These are phyloP conservation scores for Fistulifera solaris DNA, from an alignment of 108 stramenopile genomes.

Conservation along the genomic window DNA sequence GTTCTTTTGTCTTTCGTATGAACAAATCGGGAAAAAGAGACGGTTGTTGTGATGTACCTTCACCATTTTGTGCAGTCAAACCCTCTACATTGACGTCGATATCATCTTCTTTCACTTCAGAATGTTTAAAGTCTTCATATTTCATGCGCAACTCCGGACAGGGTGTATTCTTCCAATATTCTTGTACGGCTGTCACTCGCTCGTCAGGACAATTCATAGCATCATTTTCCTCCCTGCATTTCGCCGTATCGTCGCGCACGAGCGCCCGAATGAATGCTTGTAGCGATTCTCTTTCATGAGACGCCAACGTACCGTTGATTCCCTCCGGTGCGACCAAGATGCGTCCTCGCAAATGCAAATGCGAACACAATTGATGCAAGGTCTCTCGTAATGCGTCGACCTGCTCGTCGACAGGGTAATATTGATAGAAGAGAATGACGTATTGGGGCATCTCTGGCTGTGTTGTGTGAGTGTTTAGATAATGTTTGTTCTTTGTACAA, in stretches of 20 bases:
- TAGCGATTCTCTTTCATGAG: conserved; percentile 14
- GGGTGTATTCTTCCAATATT: too few species aligned
- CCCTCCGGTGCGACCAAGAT: conserved; percentile 66
- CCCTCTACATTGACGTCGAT: conserved; percentile 22
- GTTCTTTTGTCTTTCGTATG: conserved; percentile 55
- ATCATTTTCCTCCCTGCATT: conserved; percentile 5
- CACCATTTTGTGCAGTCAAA: too few species aligned
- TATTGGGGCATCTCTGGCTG: too few species aligned
- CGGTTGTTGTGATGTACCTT: too few species aligned
- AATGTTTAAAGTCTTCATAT: conserved; percentile 54
- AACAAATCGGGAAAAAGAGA: conserved; percentile 42
- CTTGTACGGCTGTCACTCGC: too few species aligned
- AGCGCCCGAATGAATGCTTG: conserved; percentile 34
- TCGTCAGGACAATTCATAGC: conserved; percentile 8
- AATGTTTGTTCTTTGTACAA: too few species aligned
- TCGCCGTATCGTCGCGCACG: conserved; percentile 13
- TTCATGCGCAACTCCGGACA: too few species aligned
- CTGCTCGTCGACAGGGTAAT: too few species aligned
- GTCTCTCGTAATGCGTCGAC: too few species aligned
- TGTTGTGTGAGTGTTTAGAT: too few species aligned
- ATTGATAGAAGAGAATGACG: too few species aligned
- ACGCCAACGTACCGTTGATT: conserved; percentile 69
- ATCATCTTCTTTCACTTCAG: conserved; percentile 48
- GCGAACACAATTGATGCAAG: too few species aligned
- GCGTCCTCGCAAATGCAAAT: conserved; percentile 24